Percentiles rank a stretch among this genome's conserved stretches.
Conservation (phyloP, 2,329 filamentous ascomycete species). For the Colletotrichum chrysophilum region DNA sequence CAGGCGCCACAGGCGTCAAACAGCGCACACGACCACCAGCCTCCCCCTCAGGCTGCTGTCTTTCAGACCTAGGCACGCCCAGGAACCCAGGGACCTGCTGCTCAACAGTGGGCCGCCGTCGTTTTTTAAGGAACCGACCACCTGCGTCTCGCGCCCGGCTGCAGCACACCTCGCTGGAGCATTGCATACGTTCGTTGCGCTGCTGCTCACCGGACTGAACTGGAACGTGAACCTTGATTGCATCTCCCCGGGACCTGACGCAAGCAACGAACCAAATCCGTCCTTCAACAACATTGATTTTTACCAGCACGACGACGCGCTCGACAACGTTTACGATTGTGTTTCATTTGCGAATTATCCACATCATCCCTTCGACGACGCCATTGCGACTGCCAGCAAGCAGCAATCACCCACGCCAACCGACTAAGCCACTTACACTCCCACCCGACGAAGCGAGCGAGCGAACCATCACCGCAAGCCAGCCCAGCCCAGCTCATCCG, state of each 20-base stretch:
- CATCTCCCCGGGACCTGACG: not conserved
- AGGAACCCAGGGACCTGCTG: not conserved
- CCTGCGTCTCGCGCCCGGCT: not conserved
- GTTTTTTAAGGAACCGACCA: not conserved
- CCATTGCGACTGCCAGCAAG: not conserved
- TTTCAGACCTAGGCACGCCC: not conserved
- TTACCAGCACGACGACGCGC: not conserved
- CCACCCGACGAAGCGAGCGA: not conserved
- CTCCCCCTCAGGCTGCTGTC: not conserved
- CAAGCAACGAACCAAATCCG: conserved; percentile 1
- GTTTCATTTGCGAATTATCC: not conserved
- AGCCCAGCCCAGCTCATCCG: not conserved
- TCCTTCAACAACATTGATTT: not conserved
- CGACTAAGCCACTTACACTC: not conserved
- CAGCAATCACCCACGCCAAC: not conserved
- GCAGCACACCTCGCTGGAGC: not conserved
- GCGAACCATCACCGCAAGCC: not conserved
- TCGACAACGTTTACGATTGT: not conserved
- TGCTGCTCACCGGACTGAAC: not conserved
- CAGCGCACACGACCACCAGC: not conserved
- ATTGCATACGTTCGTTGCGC: not conserved
- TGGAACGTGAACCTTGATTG: not conserved
- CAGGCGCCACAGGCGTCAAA: conserved; percentile 5
- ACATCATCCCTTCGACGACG: not conserved
- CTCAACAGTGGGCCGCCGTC: not conserved